Evolutionary conservation across 257 asterid species (phyloP).

Genomic region (Nicotiana undulata): DNA sequence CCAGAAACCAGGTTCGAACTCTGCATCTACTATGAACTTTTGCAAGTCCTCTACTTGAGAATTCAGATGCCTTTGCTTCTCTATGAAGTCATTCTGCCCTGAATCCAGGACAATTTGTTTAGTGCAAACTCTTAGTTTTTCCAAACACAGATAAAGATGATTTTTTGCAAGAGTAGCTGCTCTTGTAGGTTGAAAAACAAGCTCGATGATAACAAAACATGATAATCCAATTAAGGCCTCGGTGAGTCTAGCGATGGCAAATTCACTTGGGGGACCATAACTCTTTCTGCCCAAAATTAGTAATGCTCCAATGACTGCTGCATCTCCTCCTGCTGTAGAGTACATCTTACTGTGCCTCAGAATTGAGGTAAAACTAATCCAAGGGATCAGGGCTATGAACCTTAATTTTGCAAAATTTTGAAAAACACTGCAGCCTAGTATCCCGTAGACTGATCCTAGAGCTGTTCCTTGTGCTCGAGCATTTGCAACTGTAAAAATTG

Average conservation of each 20-base stretch:
- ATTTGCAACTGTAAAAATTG: slow-evolving; percentile 52
- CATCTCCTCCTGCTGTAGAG: slow-evolving; percentile 50
- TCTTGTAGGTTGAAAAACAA: slow-evolving; percentile 43
- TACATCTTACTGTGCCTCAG: slow-evolving; percentile 53
- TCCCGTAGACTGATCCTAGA: slow-evolving; percentile 61
- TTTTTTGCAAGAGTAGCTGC: slow-evolving; percentile 52
- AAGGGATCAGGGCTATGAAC: slow-evolving; percentile 53
- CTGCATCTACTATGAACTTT: slow-evolving; percentile 23
- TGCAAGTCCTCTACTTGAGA: slow-evolving; percentile 18
- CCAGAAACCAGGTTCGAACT: slow-evolving; percentile 44
- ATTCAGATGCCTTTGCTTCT: slow-evolving; percentile 21
- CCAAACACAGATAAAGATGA: slow-evolving; percentile 19
- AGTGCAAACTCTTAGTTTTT: slow-evolving; percentile 30
- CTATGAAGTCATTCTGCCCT: slow-evolving; percentile 6
- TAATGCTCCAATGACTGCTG: slow-evolving; percentile 61
- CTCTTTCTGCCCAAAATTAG: slow-evolving; percentile 50
- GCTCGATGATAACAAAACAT: slow-evolving; percentile 38
- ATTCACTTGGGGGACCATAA: slow-evolving; percentile 43
- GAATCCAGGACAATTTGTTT: slow-evolving; percentile 12
- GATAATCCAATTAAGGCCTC: slow-evolving; percentile 52
- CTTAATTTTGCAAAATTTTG: slow-evolving; percentile 22
- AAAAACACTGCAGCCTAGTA: slow-evolving; percentile 44
- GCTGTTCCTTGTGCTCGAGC: slow-evolving; percentile 73
- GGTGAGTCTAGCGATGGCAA: slow-evolving; percentile 47
- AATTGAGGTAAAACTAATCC: slow-evolving; percentile 45